Evolutionary conservation across 306 rosid species (phyloP).

Genomic region (Rosa lucieae): DNA sequence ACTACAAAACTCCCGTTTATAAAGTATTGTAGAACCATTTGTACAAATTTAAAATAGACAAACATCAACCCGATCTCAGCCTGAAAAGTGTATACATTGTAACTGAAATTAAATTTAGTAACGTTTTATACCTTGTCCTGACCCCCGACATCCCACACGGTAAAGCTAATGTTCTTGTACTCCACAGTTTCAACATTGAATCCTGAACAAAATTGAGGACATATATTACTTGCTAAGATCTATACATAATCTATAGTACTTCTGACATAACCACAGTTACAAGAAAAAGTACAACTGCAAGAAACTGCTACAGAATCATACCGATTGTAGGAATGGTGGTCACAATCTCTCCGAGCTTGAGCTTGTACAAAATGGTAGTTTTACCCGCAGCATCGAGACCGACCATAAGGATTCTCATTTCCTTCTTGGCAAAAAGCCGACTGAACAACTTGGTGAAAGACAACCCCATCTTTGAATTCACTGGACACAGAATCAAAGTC

Average conservation of each 20-base stretch:
- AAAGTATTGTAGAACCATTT: not conserved
- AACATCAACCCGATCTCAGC: not conserved
- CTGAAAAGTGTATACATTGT: not conserved
- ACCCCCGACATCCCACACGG: slow-evolving; percentile 83
- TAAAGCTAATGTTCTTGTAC: slow-evolving; percentile 70
- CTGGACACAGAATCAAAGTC: slow-evolving; percentile 30
- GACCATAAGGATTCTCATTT: slow-evolving; percentile 58
- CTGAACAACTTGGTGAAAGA: slow-evolving; percentile 66
- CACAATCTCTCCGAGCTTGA: slow-evolving; percentile 69
- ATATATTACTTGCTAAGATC: not conserved
- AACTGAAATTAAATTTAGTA: not conserved
- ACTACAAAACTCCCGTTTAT: not conserved
- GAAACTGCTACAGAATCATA: slow-evolving; percentile 20
- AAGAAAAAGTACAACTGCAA: not conserved
- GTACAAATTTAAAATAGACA: not conserved
- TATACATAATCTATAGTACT: not conserved
- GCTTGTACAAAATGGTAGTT: slow-evolving; percentile 73
- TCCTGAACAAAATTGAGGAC: slow-evolving; percentile 31
- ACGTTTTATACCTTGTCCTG: slow-evolving; percentile 65
- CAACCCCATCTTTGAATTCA: slow-evolving; percentile 54
- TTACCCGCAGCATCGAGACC: slow-evolving; percentile 68
- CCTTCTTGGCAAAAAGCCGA: slow-evolving; percentile 74
- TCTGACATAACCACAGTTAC: not conserved
- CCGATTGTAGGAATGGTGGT: slow-evolving; percentile 81
- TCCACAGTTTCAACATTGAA: slow-evolving; percentile 80